Conservation (phyloP, 257 asterid genomes). For the Echium plantagineum region DNA sequence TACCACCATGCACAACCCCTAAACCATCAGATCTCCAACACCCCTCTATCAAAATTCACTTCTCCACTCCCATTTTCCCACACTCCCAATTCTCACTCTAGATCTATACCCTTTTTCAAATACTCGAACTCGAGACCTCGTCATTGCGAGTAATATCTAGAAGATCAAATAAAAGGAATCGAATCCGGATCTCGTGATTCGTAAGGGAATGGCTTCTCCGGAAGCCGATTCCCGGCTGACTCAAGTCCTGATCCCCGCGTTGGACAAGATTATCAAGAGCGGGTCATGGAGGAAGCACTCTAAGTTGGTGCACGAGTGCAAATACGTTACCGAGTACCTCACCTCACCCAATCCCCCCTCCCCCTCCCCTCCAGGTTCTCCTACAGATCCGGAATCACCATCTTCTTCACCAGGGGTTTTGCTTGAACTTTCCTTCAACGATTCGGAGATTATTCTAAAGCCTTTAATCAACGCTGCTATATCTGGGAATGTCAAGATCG, state of each 20-base stretch:
- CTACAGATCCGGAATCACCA: slow-evolving; percentile 26
- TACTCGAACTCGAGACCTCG: no score
- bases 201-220: no score
- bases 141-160: no score
- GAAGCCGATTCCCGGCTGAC: slow-evolving; percentile 43
- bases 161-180: no score
- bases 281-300: slow-evolving; percentile 97
- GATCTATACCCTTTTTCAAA: no score
- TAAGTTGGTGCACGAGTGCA: slow-evolving; percentile 78
- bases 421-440: slow-evolving; percentile 52
- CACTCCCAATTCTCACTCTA: no score
- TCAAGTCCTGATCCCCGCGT: slow-evolving; percentile 60
- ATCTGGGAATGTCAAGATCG: slow-evolving; percentile 51
- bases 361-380: no score
- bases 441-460: slow-evolving; percentile 62
- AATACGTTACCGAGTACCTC: slow-evolving; percentile 70
- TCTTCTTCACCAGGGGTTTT: slow-evolving; percentile 47
- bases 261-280: slow-evolving; percentile 75
- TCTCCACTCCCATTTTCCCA: no score
- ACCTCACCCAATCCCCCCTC: slow-evolving; percentile 32
- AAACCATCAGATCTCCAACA: no score
- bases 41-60: no score
- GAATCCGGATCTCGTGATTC: no score
- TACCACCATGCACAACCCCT: no score
- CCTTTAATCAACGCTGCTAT: slow-evolving; percentile 69